Evolutionary conservation across 176 grass and related monocot genomes (phyloP).

Genomic region (Thalia dealbata): DNA sequence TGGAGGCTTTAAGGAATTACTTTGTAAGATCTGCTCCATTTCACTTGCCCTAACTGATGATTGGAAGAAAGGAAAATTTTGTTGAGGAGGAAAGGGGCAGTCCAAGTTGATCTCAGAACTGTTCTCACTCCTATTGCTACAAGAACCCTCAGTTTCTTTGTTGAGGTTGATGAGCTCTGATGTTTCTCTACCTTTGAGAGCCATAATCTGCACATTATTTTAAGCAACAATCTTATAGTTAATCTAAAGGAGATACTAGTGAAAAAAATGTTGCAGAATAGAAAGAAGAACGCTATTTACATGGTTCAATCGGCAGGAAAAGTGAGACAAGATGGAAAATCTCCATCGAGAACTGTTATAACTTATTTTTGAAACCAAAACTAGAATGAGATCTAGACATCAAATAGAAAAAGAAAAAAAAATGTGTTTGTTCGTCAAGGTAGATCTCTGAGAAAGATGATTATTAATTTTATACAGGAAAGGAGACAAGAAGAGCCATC

Average conservation of each 20-base stretch:
- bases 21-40: slow-evolving; percentile 26
- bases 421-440: no score
- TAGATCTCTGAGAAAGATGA: no score
- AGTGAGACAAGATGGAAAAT: no score
- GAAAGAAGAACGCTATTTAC: no score
- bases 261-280: not conserved
- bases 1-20: slow-evolving; percentile 14
- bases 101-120: slow-evolving; percentile 25
- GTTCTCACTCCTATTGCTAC: slow-evolving; percentile 19
- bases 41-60: slow-evolving; percentile 22
- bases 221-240: no score
- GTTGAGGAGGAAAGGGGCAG: slow-evolving; percentile 14
- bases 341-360: no score
- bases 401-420: no score
- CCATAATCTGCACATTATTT: slow-evolving; percentile 9
- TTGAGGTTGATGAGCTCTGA: slow-evolving; percentile 21
- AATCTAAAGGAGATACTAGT: no score
- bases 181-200: slow-evolving; percentile 10
- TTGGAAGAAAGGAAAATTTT: slow-evolving; percentile 23
- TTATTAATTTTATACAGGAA: no score
- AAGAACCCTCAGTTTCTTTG: slow-evolving; percentile 17
- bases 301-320: no score
- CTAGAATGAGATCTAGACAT: no score
- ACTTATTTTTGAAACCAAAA: no score
- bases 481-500: not conserved